phyloP scores from a whole-genome alignment of 2,329 filamentous ascomycete genomes.

The Aspergillus alliaceus region DNA sequence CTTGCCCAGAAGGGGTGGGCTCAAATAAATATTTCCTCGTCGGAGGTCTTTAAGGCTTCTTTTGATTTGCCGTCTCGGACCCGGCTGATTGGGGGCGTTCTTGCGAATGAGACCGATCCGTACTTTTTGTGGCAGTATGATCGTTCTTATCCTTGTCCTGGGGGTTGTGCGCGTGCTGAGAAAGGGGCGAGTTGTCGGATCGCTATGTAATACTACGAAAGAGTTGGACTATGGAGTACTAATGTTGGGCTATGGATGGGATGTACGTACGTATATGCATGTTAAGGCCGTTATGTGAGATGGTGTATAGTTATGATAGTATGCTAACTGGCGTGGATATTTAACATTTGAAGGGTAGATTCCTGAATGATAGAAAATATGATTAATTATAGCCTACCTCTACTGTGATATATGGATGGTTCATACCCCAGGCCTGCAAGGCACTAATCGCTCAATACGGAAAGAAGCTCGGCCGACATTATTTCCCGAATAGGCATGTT shows the following conservation, averaged over 20 bases:
- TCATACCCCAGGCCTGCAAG: too few species aligned
- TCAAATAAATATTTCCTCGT: conserved; percentile 50
- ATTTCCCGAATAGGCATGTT: neutral
- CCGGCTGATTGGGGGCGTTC: conserved; percentile 45
- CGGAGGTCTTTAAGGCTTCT: conserved; percentile 45
- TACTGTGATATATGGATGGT: too few species aligned
- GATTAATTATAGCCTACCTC: too few species aligned
- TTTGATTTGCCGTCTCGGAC: conserved; percentile 38
- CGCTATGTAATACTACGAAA: neutral
- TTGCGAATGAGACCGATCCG: conserved; percentile 55
- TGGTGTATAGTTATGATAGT: neutral
- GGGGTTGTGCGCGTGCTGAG: neutral
- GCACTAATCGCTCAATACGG: neutral
- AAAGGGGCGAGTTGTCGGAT: neutral
- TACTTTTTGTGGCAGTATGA: conserved; percentile 58
- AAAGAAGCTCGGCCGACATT: neutral
- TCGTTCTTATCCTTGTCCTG: neutral
- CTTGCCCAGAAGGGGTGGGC: conserved; percentile 52
- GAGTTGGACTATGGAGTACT: neutral
- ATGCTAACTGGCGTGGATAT: neutral
- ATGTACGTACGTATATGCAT: neutral
- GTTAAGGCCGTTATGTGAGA: neutral
- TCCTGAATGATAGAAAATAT: neutral
- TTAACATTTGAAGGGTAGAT: neutral
- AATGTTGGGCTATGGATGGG: neutral